These are phyloP conservation scores for Cladophialophora psammophila DNA, from an alignment of 2,329 filamentous ascomycete species.

Conservation along the genomic window DNA sequence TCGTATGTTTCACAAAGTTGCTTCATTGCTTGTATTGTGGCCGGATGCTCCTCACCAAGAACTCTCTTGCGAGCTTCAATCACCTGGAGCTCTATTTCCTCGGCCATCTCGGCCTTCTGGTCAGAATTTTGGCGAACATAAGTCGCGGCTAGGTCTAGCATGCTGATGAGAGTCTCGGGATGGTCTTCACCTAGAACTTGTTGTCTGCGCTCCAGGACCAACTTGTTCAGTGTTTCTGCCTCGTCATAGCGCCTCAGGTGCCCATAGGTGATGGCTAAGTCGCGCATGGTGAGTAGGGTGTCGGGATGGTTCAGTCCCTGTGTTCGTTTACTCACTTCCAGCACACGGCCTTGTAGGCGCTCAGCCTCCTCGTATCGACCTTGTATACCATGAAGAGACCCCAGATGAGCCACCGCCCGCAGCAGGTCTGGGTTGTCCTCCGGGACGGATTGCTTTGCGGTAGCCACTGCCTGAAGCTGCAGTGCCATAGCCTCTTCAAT, in stretches of 20 bases:
- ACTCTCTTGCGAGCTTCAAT: neutral
- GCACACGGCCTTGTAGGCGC: conserved; percentile 26
- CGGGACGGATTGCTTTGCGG: neutral
- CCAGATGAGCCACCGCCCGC: neutral
- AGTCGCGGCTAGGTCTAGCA: conserved; percentile 36
- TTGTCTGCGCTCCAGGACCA: conserved; percentile 37
- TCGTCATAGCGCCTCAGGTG: conserved; percentile 35
- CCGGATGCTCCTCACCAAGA: neutral
- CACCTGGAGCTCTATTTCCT: neutral
- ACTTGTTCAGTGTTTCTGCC: conserved; percentile 33
- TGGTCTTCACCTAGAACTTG: conserved; percentile 41
- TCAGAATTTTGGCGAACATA: conserved; percentile 2
- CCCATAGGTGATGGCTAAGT: conserved; percentile 36
- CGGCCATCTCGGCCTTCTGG: neutral
- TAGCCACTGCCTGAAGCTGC: neutral
- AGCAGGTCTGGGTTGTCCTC: neutral
- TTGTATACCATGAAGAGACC: conserved; percentile 36
- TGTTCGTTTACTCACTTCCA: conserved; percentile 34
- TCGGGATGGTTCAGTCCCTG: conserved; percentile 43
- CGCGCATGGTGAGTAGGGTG: conserved; percentile 40
- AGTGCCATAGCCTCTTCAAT: conserved; percentile 30
- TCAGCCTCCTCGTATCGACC: conserved; percentile 32
- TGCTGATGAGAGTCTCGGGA: conserved; percentile 41
- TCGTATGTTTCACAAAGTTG: neutral
- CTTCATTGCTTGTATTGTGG: neutral